Evolutionary conservation across 805 yeast species (phyloP).

Genomic region (Saccharomycopsis sp.): DNA sequence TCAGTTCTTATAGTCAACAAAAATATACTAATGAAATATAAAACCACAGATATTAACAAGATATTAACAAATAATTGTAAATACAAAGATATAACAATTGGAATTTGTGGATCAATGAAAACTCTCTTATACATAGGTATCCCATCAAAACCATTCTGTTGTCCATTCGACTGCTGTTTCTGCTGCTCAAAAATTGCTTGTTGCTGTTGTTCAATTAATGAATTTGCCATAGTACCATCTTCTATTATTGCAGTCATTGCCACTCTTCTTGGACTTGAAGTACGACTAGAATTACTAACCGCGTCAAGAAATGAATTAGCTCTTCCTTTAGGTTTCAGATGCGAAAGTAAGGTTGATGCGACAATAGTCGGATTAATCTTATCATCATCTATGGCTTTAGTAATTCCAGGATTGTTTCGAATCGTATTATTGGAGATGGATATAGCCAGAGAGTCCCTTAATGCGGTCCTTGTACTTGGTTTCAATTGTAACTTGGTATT

Average conservation of each 20-base stretch:
- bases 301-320: no score
- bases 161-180: slow-evolving; percentile 11
- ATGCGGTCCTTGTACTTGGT: not conserved
- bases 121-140: slow-evolving; percentile 16
- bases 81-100: slow-evolving; percentile 53
- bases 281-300: no score
- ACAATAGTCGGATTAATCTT: slow-evolving; percentile 30
- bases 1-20: slow-evolving; percentile 56
- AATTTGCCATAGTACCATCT: not conserved
- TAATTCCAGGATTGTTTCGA: slow-evolving; percentile 23
- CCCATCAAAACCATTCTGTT: slow-evolving; percentile 4
- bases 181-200: not conserved
- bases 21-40: slow-evolving; percentile 45
- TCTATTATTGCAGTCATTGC: not conserved
- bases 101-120: slow-evolving; percentile 40
- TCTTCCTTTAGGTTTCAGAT: slow-evolving; percentile 26
- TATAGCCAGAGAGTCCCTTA: not conserved
- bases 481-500: not conserved
- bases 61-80: slow-evolving; percentile 58
- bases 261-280: not conserved
- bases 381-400: slow-evolving; percentile 23
- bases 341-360: slow-evolving; percentile 32
- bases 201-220: not conserved
- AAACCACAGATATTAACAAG: slow-evolving; percentile 41
- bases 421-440: slow-evolving; percentile 22